Base-by-base conservation (phyloP, 2,329 filamentous ascomycete species). In the Cladosporium sp. region DNA sequence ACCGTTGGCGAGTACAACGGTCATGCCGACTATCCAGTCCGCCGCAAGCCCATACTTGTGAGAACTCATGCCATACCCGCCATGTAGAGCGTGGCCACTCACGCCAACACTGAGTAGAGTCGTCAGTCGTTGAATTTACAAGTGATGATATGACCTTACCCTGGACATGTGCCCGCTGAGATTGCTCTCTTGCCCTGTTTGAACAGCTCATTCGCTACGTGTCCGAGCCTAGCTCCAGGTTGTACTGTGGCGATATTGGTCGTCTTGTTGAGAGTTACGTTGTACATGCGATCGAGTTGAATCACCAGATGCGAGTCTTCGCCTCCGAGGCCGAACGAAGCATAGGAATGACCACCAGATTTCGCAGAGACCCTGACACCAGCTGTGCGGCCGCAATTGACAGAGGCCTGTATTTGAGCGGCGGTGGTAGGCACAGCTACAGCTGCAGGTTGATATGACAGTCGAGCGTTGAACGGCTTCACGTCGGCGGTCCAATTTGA, bases 91-190 rank as follows among this genome's bases (percentile, higher is more conserved):
- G 41, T 54, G 48, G 16, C 55, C 55, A 35, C 52, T 54, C 16
- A 56, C 55, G 10, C 55, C 52, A 18, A 56, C 55, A 16, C 49
- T 52, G 43, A 28, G 22, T n/a, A 13, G 4, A 19, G 4, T 14
- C 33, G 9, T 45, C 44, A 38, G 49, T 28, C 22, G 22, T 28
- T 28, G 22, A 5, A 5, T 28, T 5, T 28, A 28, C 7, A 7
- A 28, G 10, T n/a, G 37, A 11, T 28, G 5, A 5, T 13, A 14
- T 11, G 16, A 18, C 6, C 49, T 41, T 41, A 52, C 49, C 55
- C 46, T 44, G 55, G 52, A 49, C 55, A 56, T 14, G 55, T 54
- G n/a, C 55, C 52, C 13, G 54, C 54, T 11, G 52, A 56, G 13
- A 56, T 56, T 8, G 52, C 54, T 44, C 54, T 37, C 18, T 48